Percentiles rank a stretch among this genome's conserved stretches.
phyloP scores from a whole-genome alignment of 108 stramenopile genomes.

The Mayamaea pseudoterrestris region DNA sequence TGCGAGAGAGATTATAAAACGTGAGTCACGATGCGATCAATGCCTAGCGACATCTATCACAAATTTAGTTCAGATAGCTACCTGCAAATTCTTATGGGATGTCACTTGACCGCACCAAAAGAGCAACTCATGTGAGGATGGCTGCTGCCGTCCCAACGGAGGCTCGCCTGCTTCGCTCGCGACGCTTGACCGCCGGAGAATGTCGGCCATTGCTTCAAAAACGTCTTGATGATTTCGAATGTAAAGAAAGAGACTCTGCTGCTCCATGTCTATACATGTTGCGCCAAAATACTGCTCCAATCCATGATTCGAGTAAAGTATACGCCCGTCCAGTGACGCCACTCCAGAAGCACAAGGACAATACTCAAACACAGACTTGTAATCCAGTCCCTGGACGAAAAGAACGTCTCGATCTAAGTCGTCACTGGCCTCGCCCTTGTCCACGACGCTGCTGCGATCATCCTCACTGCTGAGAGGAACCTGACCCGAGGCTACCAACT shows the following conservation, averaged over 20 bases:
- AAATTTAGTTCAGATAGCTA: neutral
- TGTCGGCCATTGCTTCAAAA: constrained; percentile 69
- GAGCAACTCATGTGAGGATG: too few species aligned
- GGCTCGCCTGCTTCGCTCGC: neutral
- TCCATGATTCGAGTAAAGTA: constrained; percentile 67
- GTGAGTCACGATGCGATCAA: neutral
- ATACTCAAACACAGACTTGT: constrained; percentile 52
- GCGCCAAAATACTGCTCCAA: constrained; percentile 44
- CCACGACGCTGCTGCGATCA: neutral
- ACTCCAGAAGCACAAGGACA: constrained; percentile 66
- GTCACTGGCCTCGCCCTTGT: neutral
- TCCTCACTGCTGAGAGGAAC: neutral
- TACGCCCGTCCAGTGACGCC: constrained; percentile 68
- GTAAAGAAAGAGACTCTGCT: constrained; percentile 52
- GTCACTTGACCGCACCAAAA: constrained; percentile 17
- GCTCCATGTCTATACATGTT: constrained; percentile 25
- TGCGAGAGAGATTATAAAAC: constrained; percentile 5
- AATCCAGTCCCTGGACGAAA: constrained; percentile 67
- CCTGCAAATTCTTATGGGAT: neutral
- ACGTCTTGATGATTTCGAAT: constrained; percentile 68
- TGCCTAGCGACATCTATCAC: neutral
- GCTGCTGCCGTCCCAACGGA: constrained; percentile 7
- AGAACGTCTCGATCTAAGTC: constrained; percentile 20
- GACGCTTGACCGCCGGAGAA: constrained; percentile 24
- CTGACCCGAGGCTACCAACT: constrained; percentile 16